phyloP scores from a whole-genome alignment of 1,284 basidiomycete species.

The Meira nashicola region DNA sequence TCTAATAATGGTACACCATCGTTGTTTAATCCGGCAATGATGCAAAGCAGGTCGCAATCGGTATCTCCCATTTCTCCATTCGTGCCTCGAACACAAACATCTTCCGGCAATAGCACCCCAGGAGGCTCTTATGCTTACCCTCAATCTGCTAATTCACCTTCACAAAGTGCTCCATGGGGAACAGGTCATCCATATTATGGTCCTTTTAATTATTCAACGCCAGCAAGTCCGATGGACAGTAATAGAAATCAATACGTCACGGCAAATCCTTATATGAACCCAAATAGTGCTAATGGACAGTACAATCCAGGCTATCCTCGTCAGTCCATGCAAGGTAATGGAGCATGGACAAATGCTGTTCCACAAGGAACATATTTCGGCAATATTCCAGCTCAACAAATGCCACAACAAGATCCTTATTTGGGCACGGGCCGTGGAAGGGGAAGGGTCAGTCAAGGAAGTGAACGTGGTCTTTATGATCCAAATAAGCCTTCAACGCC shows the following conservation, averaged over 20 bases:
- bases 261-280: no score
- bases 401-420: not conserved
- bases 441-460: constrained; percentile 1
- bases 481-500: not conserved
- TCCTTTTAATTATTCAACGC: not conserved
- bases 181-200: not conserved
- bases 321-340: not conserved
- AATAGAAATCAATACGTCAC: not conserved
- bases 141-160: not conserved
- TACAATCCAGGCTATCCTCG: not conserved
- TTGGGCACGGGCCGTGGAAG: not conserved
- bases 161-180: not conserved
- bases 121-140: not conserved
- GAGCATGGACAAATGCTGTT: not conserved
- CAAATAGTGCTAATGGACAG: not conserved
- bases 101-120: not conserved
- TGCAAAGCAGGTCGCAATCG: not conserved
- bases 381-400: constrained; percentile 1
- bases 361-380: not conserved
- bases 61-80: constrained; percentile 2
- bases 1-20: not conserved
- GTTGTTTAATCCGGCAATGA: not conserved
- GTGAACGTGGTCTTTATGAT: constrained; percentile 3
- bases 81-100: not conserved
- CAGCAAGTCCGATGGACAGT: not conserved